Base-by-base conservation (phyloP, 257 asterid species). In the Hygrophila difformis region DNA sequence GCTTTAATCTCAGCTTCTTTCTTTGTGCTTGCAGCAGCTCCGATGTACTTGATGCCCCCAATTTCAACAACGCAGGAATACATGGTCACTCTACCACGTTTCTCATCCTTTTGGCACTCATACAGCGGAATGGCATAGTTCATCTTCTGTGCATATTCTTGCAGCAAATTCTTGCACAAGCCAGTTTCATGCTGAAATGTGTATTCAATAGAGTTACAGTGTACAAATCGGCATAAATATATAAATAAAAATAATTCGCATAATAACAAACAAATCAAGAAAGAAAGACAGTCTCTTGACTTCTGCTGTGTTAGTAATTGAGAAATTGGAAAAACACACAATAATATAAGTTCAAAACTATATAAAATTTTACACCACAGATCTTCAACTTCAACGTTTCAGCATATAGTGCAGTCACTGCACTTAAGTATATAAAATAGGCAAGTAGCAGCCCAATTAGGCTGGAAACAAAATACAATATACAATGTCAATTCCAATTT, bases 141-240 rank as follows among this genome's bases (percentile, higher is more conserved):
- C 96, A 82, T 86, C 77, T 91, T 91, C 47, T 86, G 99, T 8
- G 96, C 82, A 45, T 80, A 91, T 68, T 91, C 96, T 77, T 86
- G 99, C 61, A 91, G 65, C 64, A 87, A 57, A 58, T 91, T 91
- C 54, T 91, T 91, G 69, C 96, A 86, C 73, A 91, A 64, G 45
- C 99, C 96, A 28, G 95, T 77, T 66, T 82, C 89, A 12, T 83
- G 96, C 99, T 91, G 93, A 63, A 74, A 77, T 37, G 21, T 18
- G 66, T 7, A 28, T n/a, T 14, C 21, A 16, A n/a, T n/a, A n/a
- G n/a, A n/a, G n/a, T n/a, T n/a, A n/a, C n/a, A 29, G 34, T 49
- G 51, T 10, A 53, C 22, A 22, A 12, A 11, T 29, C 33, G 28
- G 20, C 1, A 39, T 6, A 49, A 21, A 16, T 2, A 33, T 17